Evolutionary conservation across 352 stramenopile species (phyloP).

Genomic region (Globisporangium takayamanum): DNA sequence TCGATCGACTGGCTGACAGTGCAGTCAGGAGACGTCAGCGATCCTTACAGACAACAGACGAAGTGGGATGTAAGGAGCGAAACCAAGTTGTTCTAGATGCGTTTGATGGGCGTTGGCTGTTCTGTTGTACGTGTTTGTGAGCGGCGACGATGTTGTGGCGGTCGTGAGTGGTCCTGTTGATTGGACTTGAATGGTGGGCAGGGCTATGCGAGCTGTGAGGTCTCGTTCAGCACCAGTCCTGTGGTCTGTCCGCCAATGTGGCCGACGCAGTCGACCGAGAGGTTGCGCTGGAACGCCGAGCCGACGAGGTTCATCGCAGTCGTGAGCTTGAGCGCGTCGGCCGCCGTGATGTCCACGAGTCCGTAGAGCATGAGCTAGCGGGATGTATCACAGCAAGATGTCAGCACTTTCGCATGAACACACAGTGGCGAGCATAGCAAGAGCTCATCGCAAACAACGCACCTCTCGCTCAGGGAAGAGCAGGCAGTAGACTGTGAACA

Average conservation of each 20-base stretch:
- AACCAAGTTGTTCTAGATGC: constrained; percentile 2
- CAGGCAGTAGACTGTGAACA: constrained; percentile 75
- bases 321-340: constrained; percentile 60
- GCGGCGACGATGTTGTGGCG: not conserved
- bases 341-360: constrained; percentile 49
- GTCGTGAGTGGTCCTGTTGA: not conserved
- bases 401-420: not conserved
- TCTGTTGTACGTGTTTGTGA: not conserved
- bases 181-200: not conserved
- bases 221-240: constrained; percentile 48
- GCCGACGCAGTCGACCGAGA: constrained; percentile 68
- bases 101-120: not conserved
- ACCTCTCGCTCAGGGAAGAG: constrained; percentile 64
- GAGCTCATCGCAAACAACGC: constrained; percentile 3
- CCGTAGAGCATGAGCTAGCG: constrained; percentile 55
- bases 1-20: no score
- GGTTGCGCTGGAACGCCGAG: constrained; percentile 46
- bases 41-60: not conserved
- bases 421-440: not conserved
- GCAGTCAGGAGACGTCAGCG: not conserved
- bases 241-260: constrained; percentile 63
- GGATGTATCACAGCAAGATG: constrained; percentile 1
- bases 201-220: constrained; percentile 18
- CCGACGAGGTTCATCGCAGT: constrained; percentile 55
- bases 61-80: not conserved